Evolutionary conservation across 257 asterid genomes (phyloP), one percentile per base, ranked within the genome.

Genomic region (Solanum commersonii): DNA sequence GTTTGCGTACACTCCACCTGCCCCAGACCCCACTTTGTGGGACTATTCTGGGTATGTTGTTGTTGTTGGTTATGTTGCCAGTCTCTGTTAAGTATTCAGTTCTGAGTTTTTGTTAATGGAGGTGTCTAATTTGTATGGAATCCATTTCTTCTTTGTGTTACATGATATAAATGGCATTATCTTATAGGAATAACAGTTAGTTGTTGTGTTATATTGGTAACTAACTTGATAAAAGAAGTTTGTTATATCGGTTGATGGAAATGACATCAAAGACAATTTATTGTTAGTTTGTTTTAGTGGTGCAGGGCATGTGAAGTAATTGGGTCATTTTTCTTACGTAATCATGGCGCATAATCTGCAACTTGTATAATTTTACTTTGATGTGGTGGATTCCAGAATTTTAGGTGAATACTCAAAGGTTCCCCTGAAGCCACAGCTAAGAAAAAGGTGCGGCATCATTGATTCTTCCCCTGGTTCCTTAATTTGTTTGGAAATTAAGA

Each of bases 321-420:
- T 37, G 83, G 56, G 56, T 37, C 46, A 37, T 76, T 76, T 76
- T 76, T 37, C 83, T 76, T 76, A 76, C 56, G 5, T 76, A 37
- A 35, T 37, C 83, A 76, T 76, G 33, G 83, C 56, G 10, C 31
- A 11, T 76, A 76, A 22, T 76, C 83, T 87, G 72, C 86, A 88
- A 37, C 33, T 76, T n/a, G 6, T 76, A 76, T 76, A 76, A 29
- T 77, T 88, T 74, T 56, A 70, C 29, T 68, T 12, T 88, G 85
- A 29, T 86, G 23, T 91, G 87, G 88, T 25, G 83, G 83, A 37
- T 76, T 85, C 76, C 91, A 96, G 99, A 95, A 91, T 95, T 91
- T 93, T 94, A 37, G 89, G 88, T 91, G 96, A 94, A 88, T 88
- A 93, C 89, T 88, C 95, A 42, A 91, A 92, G 92, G 98, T 91